Conservation (phyloP, 2,329 filamentous ascomycete species). For the Catunica adiposa region DNA sequence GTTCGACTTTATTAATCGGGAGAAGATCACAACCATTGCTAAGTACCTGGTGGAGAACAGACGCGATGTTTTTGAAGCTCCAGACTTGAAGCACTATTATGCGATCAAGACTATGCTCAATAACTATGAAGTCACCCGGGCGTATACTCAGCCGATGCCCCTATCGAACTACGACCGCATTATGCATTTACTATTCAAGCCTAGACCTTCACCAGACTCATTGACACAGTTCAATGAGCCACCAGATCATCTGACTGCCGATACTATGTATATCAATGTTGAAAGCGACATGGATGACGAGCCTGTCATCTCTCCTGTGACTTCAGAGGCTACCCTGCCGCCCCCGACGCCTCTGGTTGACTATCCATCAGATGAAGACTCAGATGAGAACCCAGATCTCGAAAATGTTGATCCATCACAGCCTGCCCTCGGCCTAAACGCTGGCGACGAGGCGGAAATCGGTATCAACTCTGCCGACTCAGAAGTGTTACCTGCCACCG, state of each 20-base stretch:
- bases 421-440: slow-evolving; percentile 7
- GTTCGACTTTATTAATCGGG: slow-evolving; percentile 76
- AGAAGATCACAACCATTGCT: slow-evolving; percentile 65
- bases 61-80: slow-evolving; percentile 57
- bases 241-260: slow-evolving; percentile 1
- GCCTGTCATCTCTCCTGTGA: slow-evolving; percentile 2
- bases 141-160: slow-evolving; percentile 30
- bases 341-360: slow-evolving; percentile 64
- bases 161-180: slow-evolving; percentile 8
- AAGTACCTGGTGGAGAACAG: slow-evolving; percentile 73
- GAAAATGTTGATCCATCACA: slow-evolving; percentile 23
- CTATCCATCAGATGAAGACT: slow-evolving; percentile 86
- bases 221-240: background rate
- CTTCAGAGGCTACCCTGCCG: slow-evolving; percentile 28
- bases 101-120: slow-evolving; percentile 56
- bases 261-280: slow-evolving; percentile 82
- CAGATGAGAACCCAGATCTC: slow-evolving; percentile 37
- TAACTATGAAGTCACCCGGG: slow-evolving; percentile 64
- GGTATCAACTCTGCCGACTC: background rate
- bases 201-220: slow-evolving; percentile 8
- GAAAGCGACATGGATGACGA: slow-evolving; percentile 36
- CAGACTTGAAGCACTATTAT: slow-evolving; percentile 54
- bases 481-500: background rate
- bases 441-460: background rate
- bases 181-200: slow-evolving; percentile 5